Conservation (phyloP, 2,329 filamentous ascomycete genomes). For the Sporothrix variecibatus region DNA sequence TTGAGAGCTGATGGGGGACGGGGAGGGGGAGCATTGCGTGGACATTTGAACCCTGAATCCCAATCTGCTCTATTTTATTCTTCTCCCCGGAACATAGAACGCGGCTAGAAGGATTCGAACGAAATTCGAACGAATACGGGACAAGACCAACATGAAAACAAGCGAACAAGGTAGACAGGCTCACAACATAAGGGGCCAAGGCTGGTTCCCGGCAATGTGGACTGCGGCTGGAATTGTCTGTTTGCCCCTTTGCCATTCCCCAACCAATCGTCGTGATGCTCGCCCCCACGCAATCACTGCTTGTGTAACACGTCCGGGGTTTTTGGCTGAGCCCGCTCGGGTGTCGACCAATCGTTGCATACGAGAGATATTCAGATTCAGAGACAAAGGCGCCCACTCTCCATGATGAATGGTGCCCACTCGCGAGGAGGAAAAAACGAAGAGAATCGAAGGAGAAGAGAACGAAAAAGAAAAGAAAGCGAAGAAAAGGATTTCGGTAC, state of each 20-base stretch:
- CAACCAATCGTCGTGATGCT: background rate
- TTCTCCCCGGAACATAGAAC: background rate
- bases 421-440: background rate
- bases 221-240: background rate
- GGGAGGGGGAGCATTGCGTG: background rate
- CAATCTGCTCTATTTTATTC: background rate
- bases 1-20: background rate
- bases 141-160: background rate
- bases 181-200: background rate
- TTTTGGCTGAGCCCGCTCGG: background rate
- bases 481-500: background rate
- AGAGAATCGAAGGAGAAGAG: background rate
- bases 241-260: background rate
- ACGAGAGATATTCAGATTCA: no score
- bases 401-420: background rate
- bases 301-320: background rate
- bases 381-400: background rate
- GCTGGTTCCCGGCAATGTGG: slow-evolving; percentile 2
- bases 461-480: background rate
- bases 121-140: background rate
- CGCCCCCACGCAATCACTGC: background rate
- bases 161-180: background rate
- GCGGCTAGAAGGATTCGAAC: background rate
- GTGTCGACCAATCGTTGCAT: background rate
- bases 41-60: background rate